phyloP scores from a whole-genome alignment of 1,284 basidiomycete species.

The Hymenochaete sp. region DNA sequence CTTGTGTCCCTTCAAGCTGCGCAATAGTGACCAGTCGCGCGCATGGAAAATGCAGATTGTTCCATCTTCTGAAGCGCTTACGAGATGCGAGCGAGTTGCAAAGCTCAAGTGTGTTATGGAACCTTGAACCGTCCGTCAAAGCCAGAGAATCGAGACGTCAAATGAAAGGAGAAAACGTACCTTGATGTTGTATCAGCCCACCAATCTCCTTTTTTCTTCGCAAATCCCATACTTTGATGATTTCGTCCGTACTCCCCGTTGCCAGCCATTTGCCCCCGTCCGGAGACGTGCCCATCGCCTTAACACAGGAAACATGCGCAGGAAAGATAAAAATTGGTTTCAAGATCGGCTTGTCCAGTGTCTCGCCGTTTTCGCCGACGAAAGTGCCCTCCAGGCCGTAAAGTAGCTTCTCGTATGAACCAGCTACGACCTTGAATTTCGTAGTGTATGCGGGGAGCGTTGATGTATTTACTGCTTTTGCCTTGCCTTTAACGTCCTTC shows the following conservation, averaged over 20 bases:
- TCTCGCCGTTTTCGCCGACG: constrained; percentile 26
- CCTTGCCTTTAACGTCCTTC: constrained; percentile 34
- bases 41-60: constrained; percentile 86
- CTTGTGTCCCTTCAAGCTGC: constrained; percentile 86
- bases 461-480: constrained; percentile 1
- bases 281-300: constrained; percentile 80
- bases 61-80: constrained; percentile 87
- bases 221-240: constrained; percentile 97
- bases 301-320: constrained; percentile 89
- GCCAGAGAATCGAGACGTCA: constrained; percentile 18
- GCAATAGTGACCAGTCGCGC: constrained; percentile 87
- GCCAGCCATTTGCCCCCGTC: constrained; percentile 91
- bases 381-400: constrained; percentile 81
- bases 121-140: constrained; percentile 36
- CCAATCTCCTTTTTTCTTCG: constrained; percentile 87
- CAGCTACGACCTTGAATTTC: constrained; percentile 81
- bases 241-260: constrained; percentile 90
- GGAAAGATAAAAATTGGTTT: constrained; percentile 94
- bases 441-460: constrained; percentile 30
- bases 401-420: constrained; percentile 91
- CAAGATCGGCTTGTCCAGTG: constrained; percentile 36
- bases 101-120: constrained; percentile 89
- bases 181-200: constrained; percentile 86
- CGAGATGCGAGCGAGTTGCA: constrained; percentile 80
- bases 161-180: constrained; percentile 35